Percentiles rank a stretch among this genome's conserved stretches.
Conservation (phyloP, 352 stramenopile species). For the Pilasporangium apinafurcum region DNA sequence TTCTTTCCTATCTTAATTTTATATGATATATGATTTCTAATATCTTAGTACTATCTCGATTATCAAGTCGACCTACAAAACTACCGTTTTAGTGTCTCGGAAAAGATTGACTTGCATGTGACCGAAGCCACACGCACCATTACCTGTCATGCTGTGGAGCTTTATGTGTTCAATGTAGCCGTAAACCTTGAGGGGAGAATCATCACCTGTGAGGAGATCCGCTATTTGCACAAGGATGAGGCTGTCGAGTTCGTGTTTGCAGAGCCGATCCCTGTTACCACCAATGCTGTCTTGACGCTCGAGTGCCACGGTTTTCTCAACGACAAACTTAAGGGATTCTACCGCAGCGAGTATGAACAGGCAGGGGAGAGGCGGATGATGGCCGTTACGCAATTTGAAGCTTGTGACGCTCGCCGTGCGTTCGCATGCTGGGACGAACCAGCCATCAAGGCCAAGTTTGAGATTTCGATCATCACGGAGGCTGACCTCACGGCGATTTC, state of each 20-base stretch:
- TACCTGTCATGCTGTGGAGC: slow-evolving; percentile 92
- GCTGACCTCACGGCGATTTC: slow-evolving; percentile 87
- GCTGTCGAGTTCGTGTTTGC: slow-evolving; percentile 45
- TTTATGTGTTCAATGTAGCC: slow-evolving; percentile 75
- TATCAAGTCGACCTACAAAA: slow-evolving; percentile 66
- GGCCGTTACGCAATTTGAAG: slow-evolving; percentile 86
- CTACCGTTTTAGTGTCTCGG: slow-evolving; percentile 62
- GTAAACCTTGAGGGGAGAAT: slow-evolving; percentile 30
- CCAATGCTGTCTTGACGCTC: slow-evolving; percentile 28
- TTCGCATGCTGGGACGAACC: slow-evolving; percentile 99
- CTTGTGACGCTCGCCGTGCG: slow-evolving; percentile 87
- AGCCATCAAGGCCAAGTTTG: slow-evolving; percentile 93
- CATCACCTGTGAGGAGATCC: slow-evolving; percentile 47
- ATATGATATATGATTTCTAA: background rate
- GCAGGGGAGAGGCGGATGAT: slow-evolving; percentile 91
- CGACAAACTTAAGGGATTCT: slow-evolving; percentile 96
- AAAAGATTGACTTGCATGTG: slow-evolving; percentile 60
- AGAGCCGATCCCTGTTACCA: slow-evolving; percentile 27
- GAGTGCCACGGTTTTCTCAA: slow-evolving; percentile 69
- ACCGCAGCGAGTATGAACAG: slow-evolving; percentile 90
- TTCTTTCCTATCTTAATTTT: background rate
- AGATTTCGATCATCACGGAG: slow-evolving; percentile 89
- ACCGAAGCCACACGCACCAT: slow-evolving; percentile 66
- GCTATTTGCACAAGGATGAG: slow-evolving; percentile 47
- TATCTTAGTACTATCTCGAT: slow-evolving; percentile 66